These are phyloP conservation scores for Plenodomus tracheiphilus DNA, from an alignment of 2,329 filamentous ascomycete species.

Conservation along the genomic window DNA sequence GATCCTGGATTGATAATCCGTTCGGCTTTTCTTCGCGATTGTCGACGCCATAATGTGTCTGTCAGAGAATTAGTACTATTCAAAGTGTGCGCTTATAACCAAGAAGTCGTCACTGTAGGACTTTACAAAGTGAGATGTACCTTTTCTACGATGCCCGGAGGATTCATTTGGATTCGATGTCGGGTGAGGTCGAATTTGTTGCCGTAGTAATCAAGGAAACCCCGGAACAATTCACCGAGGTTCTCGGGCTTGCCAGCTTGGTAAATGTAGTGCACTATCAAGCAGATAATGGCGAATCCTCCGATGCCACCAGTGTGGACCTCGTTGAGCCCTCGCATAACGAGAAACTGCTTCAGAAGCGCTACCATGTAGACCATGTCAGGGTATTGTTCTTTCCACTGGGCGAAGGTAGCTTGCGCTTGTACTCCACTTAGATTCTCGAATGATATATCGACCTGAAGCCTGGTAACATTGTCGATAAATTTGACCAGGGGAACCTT, in stretches of 20 bases:
- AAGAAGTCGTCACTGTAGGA: not conserved
- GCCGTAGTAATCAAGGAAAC: constrained; percentile 90
- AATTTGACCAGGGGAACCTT: constrained; percentile 94
- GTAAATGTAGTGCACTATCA: constrained; percentile 84
- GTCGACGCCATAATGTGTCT: constrained; percentile 32
- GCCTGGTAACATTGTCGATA: constrained; percentile 72
- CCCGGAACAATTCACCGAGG: constrained; percentile 78
- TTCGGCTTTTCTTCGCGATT: constrained; percentile 46
- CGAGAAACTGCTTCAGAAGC: constrained; percentile 87
- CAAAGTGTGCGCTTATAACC: not conserved
- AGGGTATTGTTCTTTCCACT: constrained; percentile 79
- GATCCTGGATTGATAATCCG: constrained; percentile 86
- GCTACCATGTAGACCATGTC: constrained; percentile 85
- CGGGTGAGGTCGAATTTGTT: constrained; percentile 72
- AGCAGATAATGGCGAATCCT: constrained; percentile 90
- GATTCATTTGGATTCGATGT: constrained; percentile 72
- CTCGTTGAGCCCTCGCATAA: constrained; percentile 89
- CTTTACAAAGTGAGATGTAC: constrained; percentile 48
- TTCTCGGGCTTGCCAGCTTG: constrained; percentile 62
- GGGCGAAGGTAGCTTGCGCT: constrained; percentile 77
- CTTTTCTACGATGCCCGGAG: constrained; percentile 77
- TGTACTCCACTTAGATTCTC: constrained; percentile 83
- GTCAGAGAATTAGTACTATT: constrained; percentile 8
- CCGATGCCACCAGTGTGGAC: constrained; percentile 89
- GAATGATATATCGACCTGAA: constrained; percentile 92